These are phyloP conservation scores for Paratrypanosoma confusum DNA, from an alignment of 208 protist species.

Conservation along the genomic window DNA sequence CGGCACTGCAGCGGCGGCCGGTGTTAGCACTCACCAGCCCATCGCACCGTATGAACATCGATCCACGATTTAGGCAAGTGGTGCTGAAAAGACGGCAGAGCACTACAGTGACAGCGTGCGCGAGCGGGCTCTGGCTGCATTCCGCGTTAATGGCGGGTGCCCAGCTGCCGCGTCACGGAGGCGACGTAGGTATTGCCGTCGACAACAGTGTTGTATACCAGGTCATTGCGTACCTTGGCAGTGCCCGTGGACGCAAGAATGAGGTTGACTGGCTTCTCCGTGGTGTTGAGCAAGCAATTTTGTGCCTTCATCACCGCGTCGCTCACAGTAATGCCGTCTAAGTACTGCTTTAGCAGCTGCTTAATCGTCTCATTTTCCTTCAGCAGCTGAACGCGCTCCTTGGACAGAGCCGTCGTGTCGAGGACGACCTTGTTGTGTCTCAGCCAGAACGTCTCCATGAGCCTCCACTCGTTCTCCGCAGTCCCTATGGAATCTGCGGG, in stretches of 20 bases:
- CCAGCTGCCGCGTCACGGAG: slow-evolving; percentile 40
- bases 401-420: slow-evolving; percentile 88
- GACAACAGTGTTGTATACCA: slow-evolving; percentile 51
- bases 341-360: slow-evolving; percentile 88
- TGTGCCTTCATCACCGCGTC: slow-evolving; percentile 82
- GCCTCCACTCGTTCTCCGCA: slow-evolving; percentile 82
- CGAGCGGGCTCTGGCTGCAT: no score
- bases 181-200: slow-evolving; percentile 74
- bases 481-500: neutral
- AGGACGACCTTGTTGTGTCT: slow-evolving; percentile 94
- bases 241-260: no score
- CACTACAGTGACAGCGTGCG: no score
- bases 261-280: no score
- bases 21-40: no score
- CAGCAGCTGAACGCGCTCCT: slow-evolving; percentile 81
- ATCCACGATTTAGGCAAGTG: no score
- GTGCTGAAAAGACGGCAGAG: no score
- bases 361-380: slow-evolving; percentile 86
- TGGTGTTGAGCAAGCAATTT: no score
- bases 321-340: slow-evolving; percentile 93
- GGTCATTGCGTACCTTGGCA: neutral
- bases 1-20: no score
- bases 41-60: no score
- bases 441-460: slow-evolving; percentile 90
- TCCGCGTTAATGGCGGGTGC: no score